A percentile compares a stretch with the other conserved stretches of the same genome.
These are phyloP conservation scores for Xylaria cubensis DNA, from an alignment of 495 filamentous ascomycete genomes.

Conservation along the genomic window DNA sequence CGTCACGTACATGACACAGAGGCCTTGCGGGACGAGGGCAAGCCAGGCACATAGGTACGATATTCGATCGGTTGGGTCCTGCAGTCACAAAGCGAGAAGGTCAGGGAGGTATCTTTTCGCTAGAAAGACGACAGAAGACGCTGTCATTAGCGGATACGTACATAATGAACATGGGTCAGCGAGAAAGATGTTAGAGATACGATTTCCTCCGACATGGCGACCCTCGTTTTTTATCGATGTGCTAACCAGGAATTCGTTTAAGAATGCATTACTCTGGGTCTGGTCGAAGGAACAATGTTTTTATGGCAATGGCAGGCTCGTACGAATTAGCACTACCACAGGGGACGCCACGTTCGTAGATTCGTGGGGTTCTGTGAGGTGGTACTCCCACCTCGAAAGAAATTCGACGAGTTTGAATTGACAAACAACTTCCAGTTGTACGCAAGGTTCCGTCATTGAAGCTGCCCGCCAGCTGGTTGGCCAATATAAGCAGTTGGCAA, in stretches of 20 bases:
- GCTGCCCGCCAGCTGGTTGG: neutral
- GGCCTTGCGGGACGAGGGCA: slow-evolving; percentile 87
- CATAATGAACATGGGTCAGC: slow-evolving; percentile 96
- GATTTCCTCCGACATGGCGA: slow-evolving; percentile 63
- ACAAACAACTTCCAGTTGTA: neutral
- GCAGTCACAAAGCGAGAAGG: slow-evolving; percentile 15
- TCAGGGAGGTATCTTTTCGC: neutral
- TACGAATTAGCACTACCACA: neutral
- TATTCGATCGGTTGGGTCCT: slow-evolving; percentile 87
- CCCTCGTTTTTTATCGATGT: slow-evolving; percentile 7
- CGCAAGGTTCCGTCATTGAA: slow-evolving; percentile 6
- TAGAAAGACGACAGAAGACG: neutral
- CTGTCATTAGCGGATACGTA: slow-evolving; percentile 47
- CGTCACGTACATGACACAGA: slow-evolving; percentile 88
- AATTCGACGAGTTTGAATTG: neutral
- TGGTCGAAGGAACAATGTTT: neutral
- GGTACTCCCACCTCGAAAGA: neutral
- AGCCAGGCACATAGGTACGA: slow-evolving; percentile 92
- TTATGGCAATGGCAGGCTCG: neutral
- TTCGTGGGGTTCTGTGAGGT: neutral
- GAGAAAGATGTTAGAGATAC: slow-evolving; percentile 84
- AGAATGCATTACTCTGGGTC: slow-evolving; percentile 20
- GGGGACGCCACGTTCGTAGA: neutral
- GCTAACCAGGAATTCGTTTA: neutral
- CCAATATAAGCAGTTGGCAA: neutral